A percentile compares a stretch with the other conserved stretches of the same genome.
Conservation (phyloP, 495 filamentous ascomycete species). For the Aspergillus haitiensis region DNA sequence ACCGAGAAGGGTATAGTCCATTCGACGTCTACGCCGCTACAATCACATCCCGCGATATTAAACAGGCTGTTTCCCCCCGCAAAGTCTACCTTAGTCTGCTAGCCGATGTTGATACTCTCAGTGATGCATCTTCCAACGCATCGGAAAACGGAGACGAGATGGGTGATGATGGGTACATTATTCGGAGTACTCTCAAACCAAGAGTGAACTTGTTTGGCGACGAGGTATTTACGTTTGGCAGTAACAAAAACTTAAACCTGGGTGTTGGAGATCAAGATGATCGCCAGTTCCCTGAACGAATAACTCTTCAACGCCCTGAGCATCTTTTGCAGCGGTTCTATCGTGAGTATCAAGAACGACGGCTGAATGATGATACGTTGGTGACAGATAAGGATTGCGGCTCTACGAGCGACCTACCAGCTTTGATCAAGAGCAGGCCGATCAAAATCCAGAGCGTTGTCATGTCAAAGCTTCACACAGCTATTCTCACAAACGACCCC, state of each 20-base stretch:
- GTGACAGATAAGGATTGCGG: conserved; percentile 21
- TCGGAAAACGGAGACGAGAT: conserved; percentile 40
- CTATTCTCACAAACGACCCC: conserved; percentile 84
- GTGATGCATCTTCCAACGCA: conserved; percentile 37
- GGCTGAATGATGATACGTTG: conserved; percentile 31
- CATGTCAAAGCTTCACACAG: conserved; percentile 90
- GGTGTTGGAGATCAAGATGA: conserved; percentile 93
- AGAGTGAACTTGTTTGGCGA: conserved; percentile 60
- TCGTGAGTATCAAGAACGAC: conserved; percentile 52
- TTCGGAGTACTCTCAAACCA: conserved; percentile 29
- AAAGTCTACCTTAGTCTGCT: conserved; percentile 20
- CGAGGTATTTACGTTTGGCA: conserved; percentile 89
- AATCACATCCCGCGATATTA: conserved; percentile 61
- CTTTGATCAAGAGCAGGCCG: conserved; percentile 65
- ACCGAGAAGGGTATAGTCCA: conserved; percentile 89
- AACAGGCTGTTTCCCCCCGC: conserved; percentile 29
- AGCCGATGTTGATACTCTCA: conserved; percentile 29
- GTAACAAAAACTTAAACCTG: conserved; percentile 90
- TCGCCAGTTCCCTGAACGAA: conserved; percentile 85
- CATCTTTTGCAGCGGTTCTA: conserved; percentile 72
- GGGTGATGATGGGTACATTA: conserved; percentile 33
- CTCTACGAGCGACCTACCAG: conserved; percentile 56
- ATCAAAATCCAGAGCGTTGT: conserved; percentile 72
- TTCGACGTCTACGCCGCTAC: conserved; percentile 88
- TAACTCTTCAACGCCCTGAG: conserved; percentile 74